Conservation (phyloP, 148 eudicot species). For the Fagopyrum esculentum region DNA sequence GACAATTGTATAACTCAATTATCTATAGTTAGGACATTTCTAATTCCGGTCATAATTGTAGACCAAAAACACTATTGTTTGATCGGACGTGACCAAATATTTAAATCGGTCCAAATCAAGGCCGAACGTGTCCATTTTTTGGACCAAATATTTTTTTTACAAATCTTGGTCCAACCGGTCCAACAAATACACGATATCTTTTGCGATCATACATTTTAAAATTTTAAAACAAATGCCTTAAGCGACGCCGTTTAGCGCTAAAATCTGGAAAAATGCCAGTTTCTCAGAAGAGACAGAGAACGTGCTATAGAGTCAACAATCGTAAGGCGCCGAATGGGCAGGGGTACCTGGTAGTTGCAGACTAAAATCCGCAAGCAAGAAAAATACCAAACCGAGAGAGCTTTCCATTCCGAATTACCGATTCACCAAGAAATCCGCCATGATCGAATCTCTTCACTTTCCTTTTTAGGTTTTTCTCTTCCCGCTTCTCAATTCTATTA, state of each 20-base stretch:
- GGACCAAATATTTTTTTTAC: no score
- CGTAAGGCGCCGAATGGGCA: neutral
- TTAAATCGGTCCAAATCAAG: no score
- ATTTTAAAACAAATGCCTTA: neutral
- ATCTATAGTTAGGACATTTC: no score
- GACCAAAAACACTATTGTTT: no score
- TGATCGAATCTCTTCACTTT: constrained; percentile 6
- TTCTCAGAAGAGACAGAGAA: neutral
- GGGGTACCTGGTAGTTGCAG: neutral
- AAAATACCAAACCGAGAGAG: neutral
- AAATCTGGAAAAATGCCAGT: neutral
- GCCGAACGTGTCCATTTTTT: no score
- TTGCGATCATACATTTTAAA: neutral
- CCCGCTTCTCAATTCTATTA: neutral
- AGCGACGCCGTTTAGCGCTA: neutral
- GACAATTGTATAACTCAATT: no score
- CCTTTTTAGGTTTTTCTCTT: neutral
- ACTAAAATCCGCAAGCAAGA: neutral
- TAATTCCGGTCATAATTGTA: no score
- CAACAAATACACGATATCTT: no score
- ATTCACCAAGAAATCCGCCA: neutral
- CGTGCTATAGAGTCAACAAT: neutral
- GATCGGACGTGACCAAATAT: no score
- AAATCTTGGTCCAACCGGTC: no score
- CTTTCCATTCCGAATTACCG: neutral